These are phyloP conservation scores for Fusarium ambrosium DNA, from an alignment of 2,329 filamentous ascomycete genomes.

Conservation along the genomic window DNA sequence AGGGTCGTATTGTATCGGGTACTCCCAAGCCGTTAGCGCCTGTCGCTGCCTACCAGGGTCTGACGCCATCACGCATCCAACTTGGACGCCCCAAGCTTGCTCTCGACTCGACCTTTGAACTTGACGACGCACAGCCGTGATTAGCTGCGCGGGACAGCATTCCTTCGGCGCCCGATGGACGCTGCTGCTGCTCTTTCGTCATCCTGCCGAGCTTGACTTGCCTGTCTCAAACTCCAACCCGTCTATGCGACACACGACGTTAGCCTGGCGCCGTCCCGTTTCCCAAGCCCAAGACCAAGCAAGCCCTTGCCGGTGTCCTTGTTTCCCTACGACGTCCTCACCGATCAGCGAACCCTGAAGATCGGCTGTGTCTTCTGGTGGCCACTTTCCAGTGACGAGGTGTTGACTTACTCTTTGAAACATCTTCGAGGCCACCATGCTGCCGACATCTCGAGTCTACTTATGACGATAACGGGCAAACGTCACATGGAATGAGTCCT, in stretches of 20 bases:
- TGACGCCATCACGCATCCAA: conserved; percentile 48
- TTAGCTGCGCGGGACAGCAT: conserved; percentile 39
- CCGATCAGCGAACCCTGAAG: conserved; percentile 46
- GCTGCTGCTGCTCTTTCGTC: conserved; percentile 37
- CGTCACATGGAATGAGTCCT: conserved; percentile 29
- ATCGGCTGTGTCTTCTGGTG: conserved; percentile 30
- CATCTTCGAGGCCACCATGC: conserved; percentile 37
- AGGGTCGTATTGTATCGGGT: conserved; percentile 24
- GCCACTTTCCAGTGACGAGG: conserved; percentile 30
- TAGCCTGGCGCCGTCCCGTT: conserved; percentile 21
- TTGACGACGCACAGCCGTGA: conserved; percentile 39
- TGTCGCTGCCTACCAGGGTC: conserved; percentile 34
- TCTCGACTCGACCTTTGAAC: conserved; percentile 37
- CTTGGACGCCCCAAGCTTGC: conserved; percentile 23
- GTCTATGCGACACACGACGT: conserved; percentile 12
- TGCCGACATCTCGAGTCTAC: conserved; percentile 28
- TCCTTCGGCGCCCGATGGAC: conserved; percentile 31
- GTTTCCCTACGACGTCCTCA: conserved; percentile 31
- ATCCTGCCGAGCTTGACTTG: conserved; percentile 22
- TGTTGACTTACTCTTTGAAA: conserved; percentile 22
- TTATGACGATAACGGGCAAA: conserved; percentile 26
- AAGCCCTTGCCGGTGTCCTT: conserved; percentile 11
- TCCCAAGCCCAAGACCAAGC: conserved; percentile 1
- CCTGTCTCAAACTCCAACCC: conserved; percentile 20
- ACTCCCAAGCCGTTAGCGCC: conserved; percentile 34